Evolutionary conservation across 2,329 filamentous ascomycete species (phyloP).

Genomic region (Fusarium sacchari): DNA sequence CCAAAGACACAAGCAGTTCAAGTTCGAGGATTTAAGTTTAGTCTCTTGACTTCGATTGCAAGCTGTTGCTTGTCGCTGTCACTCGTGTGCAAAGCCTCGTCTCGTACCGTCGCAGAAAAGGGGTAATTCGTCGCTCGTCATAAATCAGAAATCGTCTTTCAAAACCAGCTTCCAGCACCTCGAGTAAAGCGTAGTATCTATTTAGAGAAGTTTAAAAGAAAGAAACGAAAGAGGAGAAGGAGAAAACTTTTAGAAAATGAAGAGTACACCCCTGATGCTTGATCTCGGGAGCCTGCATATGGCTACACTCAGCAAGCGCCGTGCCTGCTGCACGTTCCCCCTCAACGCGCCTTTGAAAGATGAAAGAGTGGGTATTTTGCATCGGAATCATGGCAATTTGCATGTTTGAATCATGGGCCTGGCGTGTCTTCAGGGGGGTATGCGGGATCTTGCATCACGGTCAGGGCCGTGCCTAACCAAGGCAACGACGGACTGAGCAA

Average conservation of each 20-base stretch:
- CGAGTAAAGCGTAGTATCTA: fast-evolving
- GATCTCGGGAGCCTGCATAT: conserved; percentile 6
- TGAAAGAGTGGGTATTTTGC: not conserved
- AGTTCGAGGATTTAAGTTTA: fast-evolving
- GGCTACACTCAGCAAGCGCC: not conserved
- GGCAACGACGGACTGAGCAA: not conserved
- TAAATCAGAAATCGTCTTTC: not conserved
- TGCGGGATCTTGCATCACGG: not conserved
- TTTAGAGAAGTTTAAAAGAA: not conserved
- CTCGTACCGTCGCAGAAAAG: not conserved
- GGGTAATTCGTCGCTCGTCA: not conserved
- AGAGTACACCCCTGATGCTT: not conserved
- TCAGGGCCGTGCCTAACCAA: not conserved
- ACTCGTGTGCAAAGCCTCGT: not conserved
- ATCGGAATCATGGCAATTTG: not conserved
- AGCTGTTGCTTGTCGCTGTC: fast-evolving
- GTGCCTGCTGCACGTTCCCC: too few relatives aligned
- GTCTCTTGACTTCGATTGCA: fast-evolving
- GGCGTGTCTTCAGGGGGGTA: not conserved
- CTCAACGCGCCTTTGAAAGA: fast-evolving
- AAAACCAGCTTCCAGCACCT: not conserved
- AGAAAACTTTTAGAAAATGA: not conserved
- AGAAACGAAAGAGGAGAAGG: not conserved
- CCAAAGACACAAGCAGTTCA: not conserved
- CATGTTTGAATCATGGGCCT: not conserved